Evolutionary conservation across 148 eudicot genomes (phyloP), one percentile per base, ranked within the genome.

Genomic region (Rhododendron simsii): DNA sequence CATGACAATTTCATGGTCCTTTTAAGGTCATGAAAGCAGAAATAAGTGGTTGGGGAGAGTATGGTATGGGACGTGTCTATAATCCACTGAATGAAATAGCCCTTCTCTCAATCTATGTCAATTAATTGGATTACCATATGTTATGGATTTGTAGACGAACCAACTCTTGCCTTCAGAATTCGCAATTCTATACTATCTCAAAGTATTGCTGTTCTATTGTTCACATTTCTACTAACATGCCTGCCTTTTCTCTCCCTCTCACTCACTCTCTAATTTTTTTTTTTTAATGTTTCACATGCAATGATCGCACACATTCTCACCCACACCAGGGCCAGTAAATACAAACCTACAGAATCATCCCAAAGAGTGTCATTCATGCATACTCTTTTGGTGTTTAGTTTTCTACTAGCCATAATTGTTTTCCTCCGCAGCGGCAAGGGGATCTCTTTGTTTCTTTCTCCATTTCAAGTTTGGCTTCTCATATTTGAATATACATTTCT

Each of bases 391-490:
- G 12, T 28, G n/a, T 50, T 9, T 26, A 30, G 28, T 10, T 28
- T 9, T 50, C 20, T 26, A 51, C 41, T 81, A 28, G 41, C 21
- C 44, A 35, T 9, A 61, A 59, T n/a, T 39, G 21, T 39, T 65
- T 65, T 83, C 84, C 26, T n/a, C 53, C 6, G 12, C 16, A 39
- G 28, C 0, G 13, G 37, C 53, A 11, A 39, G 10, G 33, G 63
- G 20, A 81, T 57, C 71, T 12, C 55, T 41, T 65, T 26, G 21
- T 73, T 23, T 75, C 50, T 7, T 41, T 61, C 75, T 51, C 33
- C 85, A 71, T 48, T 73, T 83, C 37, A 50, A 23, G 80, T 73
- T 26, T 55, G 81, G 77, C 18, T 76, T 20, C 80, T 84, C 8
- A 10, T 75, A n/a, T 37, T 37, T 28, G 10, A 21, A 47, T 69